phyloP scores from a whole-genome alignment of 2,329 filamentous ascomycete genomes.

The Fusarium sp. region DNA sequence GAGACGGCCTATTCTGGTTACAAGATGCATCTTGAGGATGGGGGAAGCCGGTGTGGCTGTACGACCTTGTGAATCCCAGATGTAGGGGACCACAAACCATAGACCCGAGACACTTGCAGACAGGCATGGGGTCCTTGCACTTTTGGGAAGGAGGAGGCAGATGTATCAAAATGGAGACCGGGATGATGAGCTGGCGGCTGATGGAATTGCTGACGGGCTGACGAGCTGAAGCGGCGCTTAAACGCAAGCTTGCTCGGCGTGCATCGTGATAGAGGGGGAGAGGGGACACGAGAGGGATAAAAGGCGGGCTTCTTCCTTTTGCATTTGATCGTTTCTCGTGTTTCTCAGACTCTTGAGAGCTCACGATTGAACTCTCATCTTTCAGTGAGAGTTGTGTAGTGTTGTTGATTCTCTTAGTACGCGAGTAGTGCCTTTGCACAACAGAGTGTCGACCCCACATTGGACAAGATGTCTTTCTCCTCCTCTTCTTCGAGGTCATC shows the following conservation, averaged over 20 bases:
- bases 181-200: constrained; percentile 27
- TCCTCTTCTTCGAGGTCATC: constrained; percentile 19
- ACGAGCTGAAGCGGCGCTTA: constrained; percentile 11
- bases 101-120: background rate
- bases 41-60: background rate
- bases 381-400: background rate
- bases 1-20: constrained; percentile 10
- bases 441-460: background rate
- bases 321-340: background rate
- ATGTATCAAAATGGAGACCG: background rate
- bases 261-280: background rate
- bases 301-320: background rate
- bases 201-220: constrained; percentile 6
- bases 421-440: background rate
- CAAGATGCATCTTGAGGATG: background rate
- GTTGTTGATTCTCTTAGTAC: background rate
- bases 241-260: constrained; percentile 5
- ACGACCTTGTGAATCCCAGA: background rate
- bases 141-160: background rate
- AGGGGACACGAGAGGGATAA: constrained; percentile 13
- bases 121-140: background rate
- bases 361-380: background rate
- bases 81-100: background rate
- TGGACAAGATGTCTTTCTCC: constrained; percentile 26
- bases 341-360: background rate